These are phyloP conservation scores for Kalanchoe fedtschenkoi DNA, from an alignment of 164 flowering plant genomes.

Conservation along the genomic window DNA sequence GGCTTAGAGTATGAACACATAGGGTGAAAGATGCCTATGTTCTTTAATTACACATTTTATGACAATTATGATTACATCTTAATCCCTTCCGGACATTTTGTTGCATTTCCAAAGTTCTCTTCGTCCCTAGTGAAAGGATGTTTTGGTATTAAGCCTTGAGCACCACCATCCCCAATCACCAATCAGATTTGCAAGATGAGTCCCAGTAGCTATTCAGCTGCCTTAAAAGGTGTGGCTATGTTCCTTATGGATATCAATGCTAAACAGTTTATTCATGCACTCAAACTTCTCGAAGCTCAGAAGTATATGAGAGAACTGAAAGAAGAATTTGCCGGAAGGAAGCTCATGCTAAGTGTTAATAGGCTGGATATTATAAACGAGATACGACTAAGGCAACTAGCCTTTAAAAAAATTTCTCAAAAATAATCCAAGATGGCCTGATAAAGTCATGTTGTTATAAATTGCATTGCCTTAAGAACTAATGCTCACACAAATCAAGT, in stretches of 20 bases:
- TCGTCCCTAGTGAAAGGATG: no score
- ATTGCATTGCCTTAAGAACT: slow-evolving; percentile 91
- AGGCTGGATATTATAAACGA: slow-evolving; percentile 95
- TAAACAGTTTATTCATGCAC: slow-evolving; percentile 67
- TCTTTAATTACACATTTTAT: no score
- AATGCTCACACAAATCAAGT: slow-evolving; percentile 94
- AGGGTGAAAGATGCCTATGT: no score
- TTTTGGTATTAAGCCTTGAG: no score
- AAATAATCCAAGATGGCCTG: slow-evolving; percentile 64
- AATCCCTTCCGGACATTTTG: no score
- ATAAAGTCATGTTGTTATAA: slow-evolving; percentile 76
- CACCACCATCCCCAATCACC: no score
- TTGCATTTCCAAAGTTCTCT: no score
- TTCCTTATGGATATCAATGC: slow-evolving; percentile 97
- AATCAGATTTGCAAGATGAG: no score
- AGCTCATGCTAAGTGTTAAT: slow-evolving; percentile 56
- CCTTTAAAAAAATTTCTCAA: slow-evolving; percentile 89
- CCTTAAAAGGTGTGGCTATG: no score
- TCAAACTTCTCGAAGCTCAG: slow-evolving; percentile 51
- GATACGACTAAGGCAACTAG: slow-evolving; percentile 83
- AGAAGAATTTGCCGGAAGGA: slow-evolving; percentile 66
- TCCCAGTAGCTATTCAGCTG: no score
- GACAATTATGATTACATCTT: no score
- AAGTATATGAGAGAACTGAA: slow-evolving; percentile 52
- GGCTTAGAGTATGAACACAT: no score